Conservation (phyloP, 2,329 filamentous ascomycete genomes). For the Fusarium fracticaudum region DNA sequence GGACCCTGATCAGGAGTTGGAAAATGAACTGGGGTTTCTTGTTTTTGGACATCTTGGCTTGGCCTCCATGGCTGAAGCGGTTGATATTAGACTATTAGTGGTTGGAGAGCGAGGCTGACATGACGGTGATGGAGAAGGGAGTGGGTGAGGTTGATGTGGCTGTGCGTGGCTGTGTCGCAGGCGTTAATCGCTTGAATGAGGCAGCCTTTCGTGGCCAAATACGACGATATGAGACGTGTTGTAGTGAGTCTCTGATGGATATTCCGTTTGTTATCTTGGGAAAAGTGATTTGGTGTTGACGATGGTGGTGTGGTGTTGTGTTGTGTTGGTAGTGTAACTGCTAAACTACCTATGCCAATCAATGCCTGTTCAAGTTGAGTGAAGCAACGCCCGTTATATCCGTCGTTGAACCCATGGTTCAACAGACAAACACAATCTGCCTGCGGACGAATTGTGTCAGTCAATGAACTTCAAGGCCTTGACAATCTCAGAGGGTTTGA, state of each 20-base stretch:
- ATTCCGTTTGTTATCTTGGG: not conserved
- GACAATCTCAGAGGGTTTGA: rapidly evolving
- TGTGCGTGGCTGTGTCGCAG: conserved; percentile 24
- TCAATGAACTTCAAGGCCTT: rapidly evolving
- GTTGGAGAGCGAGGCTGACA: conserved; percentile 20
- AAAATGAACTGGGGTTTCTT: not conserved
- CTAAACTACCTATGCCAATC: not conserved
- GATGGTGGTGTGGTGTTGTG: not conserved
- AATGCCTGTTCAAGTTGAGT: not conserved
- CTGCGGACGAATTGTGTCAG: not conserved
- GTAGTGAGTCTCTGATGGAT: not conserved
- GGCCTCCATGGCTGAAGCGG: conserved; percentile 16
- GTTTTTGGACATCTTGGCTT: conserved; percentile 32
- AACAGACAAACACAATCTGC: not conserved
- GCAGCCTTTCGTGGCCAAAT: not conserved
- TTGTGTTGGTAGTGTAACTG: not conserved
- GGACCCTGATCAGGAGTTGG: conserved; percentile 9
- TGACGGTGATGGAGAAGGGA: conserved; percentile 17
- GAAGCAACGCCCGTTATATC: not conserved
- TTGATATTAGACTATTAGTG: not conserved
- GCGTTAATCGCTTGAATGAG: not conserved
- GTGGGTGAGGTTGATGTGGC: conserved; percentile 39
- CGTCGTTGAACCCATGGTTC: not conserved
- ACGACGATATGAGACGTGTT: not conserved
- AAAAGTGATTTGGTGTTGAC: not conserved